Percentiles rank a stretch among this genome's conserved stretches.
Conservation (phyloP, 2,329 filamentous ascomycete genomes). For the Arthrinium puccinioides region DNA sequence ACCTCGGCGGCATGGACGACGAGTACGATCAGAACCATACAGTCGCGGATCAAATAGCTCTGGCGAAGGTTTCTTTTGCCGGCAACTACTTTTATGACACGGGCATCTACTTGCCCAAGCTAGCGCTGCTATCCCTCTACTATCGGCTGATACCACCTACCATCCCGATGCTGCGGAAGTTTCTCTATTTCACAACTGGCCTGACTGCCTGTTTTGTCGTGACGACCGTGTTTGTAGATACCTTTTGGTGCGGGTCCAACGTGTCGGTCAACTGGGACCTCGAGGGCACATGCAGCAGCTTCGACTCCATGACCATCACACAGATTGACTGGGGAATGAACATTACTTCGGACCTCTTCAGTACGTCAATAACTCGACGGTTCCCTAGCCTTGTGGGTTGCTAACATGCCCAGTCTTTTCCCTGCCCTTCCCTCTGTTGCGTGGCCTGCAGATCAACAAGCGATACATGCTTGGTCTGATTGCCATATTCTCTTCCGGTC, state of each 20-base stretch:
- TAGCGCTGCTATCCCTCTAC: conserved; percentile 6
- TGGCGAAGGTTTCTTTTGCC: conserved; percentile 6
- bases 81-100: conserved; percentile 8
- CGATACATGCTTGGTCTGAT: not conserved
- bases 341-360: not conserved
- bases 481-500: not conserved
- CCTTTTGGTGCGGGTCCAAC: conserved; percentile 3
- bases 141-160: conserved; percentile 6
- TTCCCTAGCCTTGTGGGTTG: no score
- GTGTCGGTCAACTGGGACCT: conserved; percentile 1
- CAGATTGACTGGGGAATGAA: conserved; percentile 1
- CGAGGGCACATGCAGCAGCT: not conserved
- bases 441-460: not conserved
- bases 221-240: conserved; percentile 3
- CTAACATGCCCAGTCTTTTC: not conserved
- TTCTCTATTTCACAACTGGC: not conserved
- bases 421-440: not conserved
- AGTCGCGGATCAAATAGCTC: not conserved
- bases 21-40: not conserved
- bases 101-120: conserved; percentile 8
- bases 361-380: not conserved
- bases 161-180: conserved; percentile 1
- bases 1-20: not conserved
- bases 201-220: not conserved
- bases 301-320: conserved; percentile 1